Percentiles rank a stretch among this genome's conserved stretches.
Evolutionary conservation across 495 filamentous ascomycete species (phyloP).

Genomic region (Neurospora tetraspora): DNA sequence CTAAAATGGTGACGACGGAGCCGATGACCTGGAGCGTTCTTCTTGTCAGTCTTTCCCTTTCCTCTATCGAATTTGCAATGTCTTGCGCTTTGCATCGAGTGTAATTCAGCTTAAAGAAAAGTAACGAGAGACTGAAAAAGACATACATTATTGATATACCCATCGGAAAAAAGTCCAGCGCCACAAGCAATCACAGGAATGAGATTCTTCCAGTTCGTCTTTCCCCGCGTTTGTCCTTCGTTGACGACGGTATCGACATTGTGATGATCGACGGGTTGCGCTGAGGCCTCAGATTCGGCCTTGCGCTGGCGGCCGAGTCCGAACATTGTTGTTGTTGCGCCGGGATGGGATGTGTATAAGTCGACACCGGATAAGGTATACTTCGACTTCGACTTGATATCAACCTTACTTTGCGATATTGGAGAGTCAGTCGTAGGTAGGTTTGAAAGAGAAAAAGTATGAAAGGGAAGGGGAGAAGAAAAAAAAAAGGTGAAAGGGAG

Average conservation of each 20-base stretch:
- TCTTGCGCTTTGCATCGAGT: not conserved
- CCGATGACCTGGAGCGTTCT: slow-evolving; percentile 59
- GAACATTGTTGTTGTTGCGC: not conserved
- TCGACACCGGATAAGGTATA: not conserved
- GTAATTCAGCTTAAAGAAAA: not conserved
- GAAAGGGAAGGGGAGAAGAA: not conserved
- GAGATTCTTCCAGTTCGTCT: slow-evolving; percentile 11
- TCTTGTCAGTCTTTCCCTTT: not conserved
- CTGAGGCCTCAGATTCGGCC: not conserved
- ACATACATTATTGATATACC: slow-evolving; percentile 69
- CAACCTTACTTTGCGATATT: not conserved
- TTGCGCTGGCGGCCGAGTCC: not conserved
- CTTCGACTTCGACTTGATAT: not conserved
- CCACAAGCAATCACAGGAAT: slow-evolving; percentile 66
- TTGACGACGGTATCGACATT: not conserved
- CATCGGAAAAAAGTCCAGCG: slow-evolving; percentile 82
- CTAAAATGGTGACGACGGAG: slow-evolving; percentile 63
- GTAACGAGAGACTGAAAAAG: not conserved
- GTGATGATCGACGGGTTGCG: not conserved
- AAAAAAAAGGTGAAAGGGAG: not conserved
- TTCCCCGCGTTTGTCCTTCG: not conserved
- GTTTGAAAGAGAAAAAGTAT: not conserved
- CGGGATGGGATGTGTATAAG: not conserved
- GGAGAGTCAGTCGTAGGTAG: not conserved
- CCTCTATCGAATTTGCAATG: not conserved